Evolutionary conservation across 2,329 filamentous ascomycete species (phyloP), one percentile per base, ranked within the genome.

Genomic region (Madurella fahalii): DNA sequence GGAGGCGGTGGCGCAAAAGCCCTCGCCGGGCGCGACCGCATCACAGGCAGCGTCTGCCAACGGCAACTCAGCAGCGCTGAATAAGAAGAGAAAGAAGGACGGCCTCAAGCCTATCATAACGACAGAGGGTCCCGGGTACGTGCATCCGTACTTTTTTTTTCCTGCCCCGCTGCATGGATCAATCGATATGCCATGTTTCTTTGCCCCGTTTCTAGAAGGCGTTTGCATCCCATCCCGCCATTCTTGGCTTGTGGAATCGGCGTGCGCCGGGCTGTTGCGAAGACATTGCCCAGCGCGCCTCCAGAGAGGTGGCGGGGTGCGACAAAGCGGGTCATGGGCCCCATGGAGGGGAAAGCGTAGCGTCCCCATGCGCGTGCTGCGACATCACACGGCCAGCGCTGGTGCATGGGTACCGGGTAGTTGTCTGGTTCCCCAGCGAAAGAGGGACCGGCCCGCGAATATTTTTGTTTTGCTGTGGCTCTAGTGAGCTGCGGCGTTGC

Each of bases 11-110:
- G 55, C 55, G 56, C 62, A 62, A 59, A 59, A 60, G 53, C 43
- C 53, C 16, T 34, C 54, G 17, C 57, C 53, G 18, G 56, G 52
- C 31, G 46, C 58, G 46, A 41, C 53, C n/a, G 39, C 59, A 15
- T n/a, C 60, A n/a, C 34, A 37, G 34, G 47, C 59, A 16, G 46
- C 59, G 16, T 41, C 58, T 8, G 43, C 60, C 9, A 65, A 65
- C 52, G 64, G 63, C 37, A 64, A 57, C 55, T 63, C 61, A 20
- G 56, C 61, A 17, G 56, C 58, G 31, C 49, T 68, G 34, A 77
- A 75, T 60, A 89, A 88, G 78, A 90, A 90, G 78, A 80, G 85
- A 67, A 85, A 86, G 76, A 90, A 90, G 78, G 84, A 86, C 41
- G 80, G 79, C 51, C 74, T 89, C 62, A 88, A 89, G 73, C 87